Percentiles rank a stretch among this genome's conserved stretches.
Evolutionary conservation across 2,329 filamentous ascomycete species (phyloP).

Genomic region (Madurella mycetomatis): DNA sequence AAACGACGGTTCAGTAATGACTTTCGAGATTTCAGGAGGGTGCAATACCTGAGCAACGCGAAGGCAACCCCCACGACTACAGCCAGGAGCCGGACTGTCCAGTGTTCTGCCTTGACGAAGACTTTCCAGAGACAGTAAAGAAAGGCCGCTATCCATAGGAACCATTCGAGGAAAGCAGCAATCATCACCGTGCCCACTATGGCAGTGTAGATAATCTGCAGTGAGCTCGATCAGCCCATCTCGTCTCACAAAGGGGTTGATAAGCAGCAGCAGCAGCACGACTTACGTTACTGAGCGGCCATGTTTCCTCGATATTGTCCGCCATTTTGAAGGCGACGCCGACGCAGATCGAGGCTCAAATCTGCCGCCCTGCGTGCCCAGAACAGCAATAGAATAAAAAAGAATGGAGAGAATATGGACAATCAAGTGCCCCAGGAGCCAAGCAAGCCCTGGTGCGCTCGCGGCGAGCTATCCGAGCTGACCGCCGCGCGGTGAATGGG

Average conservation of each 20-base stretch:
- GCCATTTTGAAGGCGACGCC: slow-evolving; percentile 35
- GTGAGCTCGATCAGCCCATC: not conserved
- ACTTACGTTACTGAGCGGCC: slow-evolving; percentile 49
- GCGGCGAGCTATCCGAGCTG: not conserved
- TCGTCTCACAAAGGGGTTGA: not conserved
- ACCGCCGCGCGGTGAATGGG: slow-evolving; percentile 10
- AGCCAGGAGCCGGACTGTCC: slow-evolving; percentile 75
- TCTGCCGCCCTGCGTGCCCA: not conserved
- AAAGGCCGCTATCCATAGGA: slow-evolving; percentile 91
- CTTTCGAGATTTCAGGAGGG: not conserved
- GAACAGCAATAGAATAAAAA: not conserved
- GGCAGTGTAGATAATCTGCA: slow-evolving; percentile 76
- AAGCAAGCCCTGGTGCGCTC: not conserved
- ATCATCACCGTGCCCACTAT: slow-evolving; percentile 79
- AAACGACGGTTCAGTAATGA: not conserved
- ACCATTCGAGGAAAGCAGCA: slow-evolving; percentile 85
- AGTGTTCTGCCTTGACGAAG: slow-evolving; percentile 82
- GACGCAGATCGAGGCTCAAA: not conserved
- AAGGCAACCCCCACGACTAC: slow-evolving; percentile 71
- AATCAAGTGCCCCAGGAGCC: slow-evolving; percentile 3
- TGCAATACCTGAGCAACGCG: slow-evolving; percentile 62
- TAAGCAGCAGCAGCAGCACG: not conserved
- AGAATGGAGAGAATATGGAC: not conserved
- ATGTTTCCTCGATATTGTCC: slow-evolving; percentile 38
- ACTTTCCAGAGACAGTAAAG: slow-evolving; percentile 87